These are phyloP conservation scores for Erythrobasidium hasegawianum DNA, from an alignment of 1,284 basidiomycete genomes.

Conservation along the genomic window DNA sequence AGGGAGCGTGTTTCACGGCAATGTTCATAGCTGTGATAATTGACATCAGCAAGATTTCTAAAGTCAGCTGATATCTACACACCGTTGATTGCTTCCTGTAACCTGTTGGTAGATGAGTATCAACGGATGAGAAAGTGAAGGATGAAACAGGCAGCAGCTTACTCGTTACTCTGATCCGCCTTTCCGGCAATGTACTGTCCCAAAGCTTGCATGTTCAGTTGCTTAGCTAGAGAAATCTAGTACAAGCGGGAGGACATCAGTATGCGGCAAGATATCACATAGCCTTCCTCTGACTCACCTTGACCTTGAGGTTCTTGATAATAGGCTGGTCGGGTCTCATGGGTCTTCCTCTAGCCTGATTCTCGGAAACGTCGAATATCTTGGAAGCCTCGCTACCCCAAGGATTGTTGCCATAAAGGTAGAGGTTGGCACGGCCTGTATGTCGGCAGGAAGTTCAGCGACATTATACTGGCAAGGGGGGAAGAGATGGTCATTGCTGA, in stretches of 20 bases:
- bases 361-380: slow-evolving; percentile 7
- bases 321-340: slow-evolving; percentile 12
- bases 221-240: slow-evolving; percentile 16
- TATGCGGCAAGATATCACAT: too few species aligned
- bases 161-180: neutral
- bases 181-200: neutral
- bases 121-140: neutral
- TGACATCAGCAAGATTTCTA: neutral
- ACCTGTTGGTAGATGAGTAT: too few species aligned
- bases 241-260: too few species aligned
- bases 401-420: slow-evolving; percentile 16
- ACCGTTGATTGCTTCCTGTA: slow-evolving; percentile 14
- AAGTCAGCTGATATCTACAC: neutral
- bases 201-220: slow-evolving; percentile 10
- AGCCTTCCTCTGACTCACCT: neutral
- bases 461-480: neutral
- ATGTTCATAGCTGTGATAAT: slow-evolving; percentile 17
- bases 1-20: slow-evolving; percentile 14
- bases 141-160: neutral
- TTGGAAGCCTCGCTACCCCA: neutral
- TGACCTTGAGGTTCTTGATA: slow-evolving; percentile 17
- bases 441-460: neutral
- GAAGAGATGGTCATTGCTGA: neutral
- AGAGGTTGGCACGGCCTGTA: slow-evolving; percentile 20
- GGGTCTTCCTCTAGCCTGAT: slow-evolving; percentile 10